Evolutionary conservation across 108 stramenopile species (phyloP).

Genomic region (Cylindrotheca closterium): DNA sequence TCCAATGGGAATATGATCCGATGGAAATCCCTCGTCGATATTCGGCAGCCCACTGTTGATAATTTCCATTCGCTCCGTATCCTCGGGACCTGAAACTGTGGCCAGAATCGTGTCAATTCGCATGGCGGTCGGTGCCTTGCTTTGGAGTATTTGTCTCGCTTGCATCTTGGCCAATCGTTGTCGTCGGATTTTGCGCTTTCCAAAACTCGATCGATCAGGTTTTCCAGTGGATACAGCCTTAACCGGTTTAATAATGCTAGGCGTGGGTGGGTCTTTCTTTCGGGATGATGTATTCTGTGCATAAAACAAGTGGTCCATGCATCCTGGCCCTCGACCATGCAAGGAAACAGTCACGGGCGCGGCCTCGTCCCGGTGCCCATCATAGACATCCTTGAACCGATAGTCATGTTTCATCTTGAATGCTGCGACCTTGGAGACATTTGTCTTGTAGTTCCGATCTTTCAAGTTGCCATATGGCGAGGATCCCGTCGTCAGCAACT

Average conservation of each 20-base stretch:
- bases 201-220: not conserved
- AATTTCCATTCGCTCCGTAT: slow-evolving; percentile 11
- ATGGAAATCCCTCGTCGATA: slow-evolving; percentile 39
- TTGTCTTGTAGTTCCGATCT: slow-evolving; percentile 48
- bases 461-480: slow-evolving; percentile 27
- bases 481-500: slow-evolving; percentile 27
- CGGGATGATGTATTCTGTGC: slow-evolving; percentile 5
- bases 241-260: not conserved
- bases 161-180: not conserved
- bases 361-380: slow-evolving; percentile 13
- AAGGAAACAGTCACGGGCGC: slow-evolving; percentile 50
- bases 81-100: slow-evolving; percentile 23
- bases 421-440: slow-evolving; percentile 39
- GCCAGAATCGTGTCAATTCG: slow-evolving; percentile 33
- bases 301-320: slow-evolving; percentile 50
- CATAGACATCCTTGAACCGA: slow-evolving; percentile 42
- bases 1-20: slow-evolving; percentile 51
- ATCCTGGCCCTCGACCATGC: slow-evolving; percentile 42
- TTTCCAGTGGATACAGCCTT: not conserved
- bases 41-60: slow-evolving; percentile 43
- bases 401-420: slow-evolving; percentile 35
- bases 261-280: not conserved
- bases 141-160: not conserved
- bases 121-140: not conserved
- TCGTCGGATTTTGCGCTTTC: not conserved